These are phyloP conservation scores for Pyrenophora teres DNA, from an alignment of 2,329 filamentous ascomycete genomes.

Conservation along the genomic window DNA sequence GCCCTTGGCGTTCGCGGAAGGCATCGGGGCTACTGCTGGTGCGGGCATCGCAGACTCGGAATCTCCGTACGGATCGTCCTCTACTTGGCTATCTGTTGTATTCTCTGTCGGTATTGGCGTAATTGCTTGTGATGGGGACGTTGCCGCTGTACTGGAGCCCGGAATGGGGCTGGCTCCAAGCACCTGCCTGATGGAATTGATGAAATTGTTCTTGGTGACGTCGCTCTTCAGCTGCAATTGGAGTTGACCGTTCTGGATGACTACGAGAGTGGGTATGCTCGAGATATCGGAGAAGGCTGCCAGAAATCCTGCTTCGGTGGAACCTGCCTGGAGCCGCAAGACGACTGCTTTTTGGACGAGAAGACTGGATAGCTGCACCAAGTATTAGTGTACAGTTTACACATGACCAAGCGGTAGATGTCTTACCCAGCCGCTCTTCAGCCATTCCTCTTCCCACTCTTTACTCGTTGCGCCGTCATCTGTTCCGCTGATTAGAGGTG, in stretches of 20 bases:
- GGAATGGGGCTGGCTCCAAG: constrained; percentile 38
- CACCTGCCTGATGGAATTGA: constrained; percentile 57
- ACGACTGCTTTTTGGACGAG: constrained; percentile 69
- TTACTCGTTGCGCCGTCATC: constrained; percentile 72
- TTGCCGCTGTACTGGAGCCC: constrained; percentile 20
- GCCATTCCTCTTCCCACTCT: constrained; percentile 73
- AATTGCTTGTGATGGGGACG: constrained; percentile 15
- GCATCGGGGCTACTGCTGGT: constrained; percentile 9
- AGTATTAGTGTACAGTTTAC: neutral
- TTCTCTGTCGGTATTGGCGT: constrained; percentile 12
- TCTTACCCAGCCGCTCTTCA: constrained; percentile 50
- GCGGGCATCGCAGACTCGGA: constrained; percentile 8
- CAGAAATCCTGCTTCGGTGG: constrained; percentile 80
- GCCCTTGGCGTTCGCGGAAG: constrained; percentile 38
- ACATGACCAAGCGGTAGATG: neutral
- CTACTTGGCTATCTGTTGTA: constrained; percentile 1
- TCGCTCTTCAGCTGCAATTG: constrained; percentile 75
- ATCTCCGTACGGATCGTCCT: constrained; percentile 11
- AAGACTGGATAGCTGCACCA: constrained; percentile 49
- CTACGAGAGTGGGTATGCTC: constrained; percentile 75
- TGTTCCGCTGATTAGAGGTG: constrained; percentile 42
- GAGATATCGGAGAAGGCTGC: constrained; percentile 81
- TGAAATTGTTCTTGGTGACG: constrained; percentile 68
- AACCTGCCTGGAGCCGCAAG: constrained; percentile 72
- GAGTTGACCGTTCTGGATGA: constrained; percentile 80